phyloP scores from a whole-genome alignment of 1,284 basidiomycete species.

The Tilletiaria anomala region DNA sequence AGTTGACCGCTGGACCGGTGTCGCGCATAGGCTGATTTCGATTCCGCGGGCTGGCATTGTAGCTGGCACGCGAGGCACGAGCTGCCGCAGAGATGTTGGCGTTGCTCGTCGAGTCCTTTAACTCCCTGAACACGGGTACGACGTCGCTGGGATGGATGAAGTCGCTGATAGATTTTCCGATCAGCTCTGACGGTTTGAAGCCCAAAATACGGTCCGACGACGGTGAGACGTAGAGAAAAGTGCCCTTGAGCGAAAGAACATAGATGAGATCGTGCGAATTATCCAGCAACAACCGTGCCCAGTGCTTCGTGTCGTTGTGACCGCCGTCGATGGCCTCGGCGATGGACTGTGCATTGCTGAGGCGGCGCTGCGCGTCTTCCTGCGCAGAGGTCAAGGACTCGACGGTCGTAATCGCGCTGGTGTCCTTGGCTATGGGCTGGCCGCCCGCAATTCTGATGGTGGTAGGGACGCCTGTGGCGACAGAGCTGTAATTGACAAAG shows the following conservation, averaged over 20 bases:
- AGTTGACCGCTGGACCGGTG: constrained; percentile 26
- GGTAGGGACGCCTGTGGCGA: no score
- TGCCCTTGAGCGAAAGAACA: constrained; percentile 83
- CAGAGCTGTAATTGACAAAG: constrained; percentile 23
- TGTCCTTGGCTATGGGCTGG: no score
- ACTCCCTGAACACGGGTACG: constrained; percentile 75
- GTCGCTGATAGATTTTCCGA: constrained; percentile 61
- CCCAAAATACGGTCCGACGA: constrained; percentile 30
- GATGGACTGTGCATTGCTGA: constrained; percentile 4
- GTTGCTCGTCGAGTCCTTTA: constrained; percentile 58
- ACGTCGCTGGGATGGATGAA: constrained; percentile 76
- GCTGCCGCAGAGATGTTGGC: constrained; percentile 32
- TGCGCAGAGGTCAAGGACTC: constrained; percentile 8
- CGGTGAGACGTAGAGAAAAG: constrained; percentile 73
- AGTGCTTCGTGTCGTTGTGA: constrained; percentile 9
- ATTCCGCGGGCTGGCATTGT: constrained; percentile 20
- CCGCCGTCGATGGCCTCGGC: constrained; percentile 5
- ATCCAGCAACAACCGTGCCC: constrained; percentile 26
- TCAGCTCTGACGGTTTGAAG: constrained; percentile 53
- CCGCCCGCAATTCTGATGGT: no score
- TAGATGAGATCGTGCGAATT: constrained; percentile 58
- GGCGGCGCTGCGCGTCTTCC: constrained; percentile 2
- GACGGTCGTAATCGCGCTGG: constrained; percentile 10
- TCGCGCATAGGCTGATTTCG: not conserved
- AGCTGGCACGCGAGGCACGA: constrained; percentile 9